phyloP scores from a whole-genome alignment of 257 asterid genomes.

The Rhazya stricta region DNA sequence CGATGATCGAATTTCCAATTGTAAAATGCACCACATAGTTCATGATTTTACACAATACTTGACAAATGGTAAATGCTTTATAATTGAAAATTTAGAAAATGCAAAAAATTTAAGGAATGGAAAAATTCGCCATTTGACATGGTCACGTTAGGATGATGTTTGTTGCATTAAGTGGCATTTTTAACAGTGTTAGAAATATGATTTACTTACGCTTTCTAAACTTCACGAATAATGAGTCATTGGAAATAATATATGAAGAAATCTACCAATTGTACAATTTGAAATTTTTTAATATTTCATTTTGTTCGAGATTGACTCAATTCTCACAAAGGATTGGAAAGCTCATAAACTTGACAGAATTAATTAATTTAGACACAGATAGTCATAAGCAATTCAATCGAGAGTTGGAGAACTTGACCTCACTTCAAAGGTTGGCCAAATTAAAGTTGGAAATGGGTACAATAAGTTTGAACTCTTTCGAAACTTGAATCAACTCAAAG shows the following conservation, averaged over 20 bases:
- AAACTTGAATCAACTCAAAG: slow-evolving; percentile 7
- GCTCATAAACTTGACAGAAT: slow-evolving; percentile 18
- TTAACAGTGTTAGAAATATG: no score
- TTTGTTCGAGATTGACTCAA: slow-evolving; percentile 6
- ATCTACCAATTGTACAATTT: slow-evolving; percentile 3
- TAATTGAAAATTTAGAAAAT: no score
- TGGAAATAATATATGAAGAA: no score
- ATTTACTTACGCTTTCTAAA: no score
- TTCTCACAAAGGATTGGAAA: slow-evolving; percentile 20
- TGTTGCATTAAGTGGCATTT: no score
- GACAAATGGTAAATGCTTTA: no score
- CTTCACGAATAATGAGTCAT: no score
- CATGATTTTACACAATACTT: slow-evolving; percentile 3
- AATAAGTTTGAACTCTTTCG: slow-evolving; percentile 2
- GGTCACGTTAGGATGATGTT: no score
- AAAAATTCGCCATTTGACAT: no score
- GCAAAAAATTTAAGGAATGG: no score
- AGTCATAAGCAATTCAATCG: not conserved
- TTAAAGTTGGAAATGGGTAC: not conserved
- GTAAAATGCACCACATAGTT: slow-evolving; percentile 15
- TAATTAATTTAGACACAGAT: not conserved
- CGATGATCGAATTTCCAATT: not conserved
- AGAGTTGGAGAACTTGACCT: slow-evolving; percentile 5
- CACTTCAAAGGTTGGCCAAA: not conserved
- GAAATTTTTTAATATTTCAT: slow-evolving; percentile 14